Conservation (phyloP, 306 rosid genomes). For the Inga leiocalycina region DNA sequence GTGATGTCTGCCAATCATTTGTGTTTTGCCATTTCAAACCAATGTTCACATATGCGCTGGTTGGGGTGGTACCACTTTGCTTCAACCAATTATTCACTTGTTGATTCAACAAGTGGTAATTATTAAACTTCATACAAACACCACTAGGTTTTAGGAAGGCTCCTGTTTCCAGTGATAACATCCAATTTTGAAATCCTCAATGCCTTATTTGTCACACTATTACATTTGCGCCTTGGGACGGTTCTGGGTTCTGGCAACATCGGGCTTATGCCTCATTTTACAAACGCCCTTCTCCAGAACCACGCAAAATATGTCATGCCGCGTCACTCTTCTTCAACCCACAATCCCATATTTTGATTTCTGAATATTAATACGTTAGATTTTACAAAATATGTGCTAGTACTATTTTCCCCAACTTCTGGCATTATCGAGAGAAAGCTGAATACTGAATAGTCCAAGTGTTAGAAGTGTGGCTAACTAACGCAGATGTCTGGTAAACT, state of each 20-base stretch:
- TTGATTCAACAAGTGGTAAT: not conserved
- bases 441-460: not conserved
- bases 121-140: not conserved
- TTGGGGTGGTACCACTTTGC: not conserved
- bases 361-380: not conserved
- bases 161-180: not conserved
- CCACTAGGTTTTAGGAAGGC: not conserved
- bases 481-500: not conserved
- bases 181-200: not conserved
- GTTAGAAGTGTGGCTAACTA: not conserved
- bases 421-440: not conserved
- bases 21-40: constrained; percentile 6
- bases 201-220: not conserved
- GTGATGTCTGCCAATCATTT: constrained; percentile 13
- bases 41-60: not conserved
- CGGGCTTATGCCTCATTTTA: not conserved
- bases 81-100: not conserved
- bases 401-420: too few relatives aligned
- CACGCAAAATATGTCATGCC: not conserved
- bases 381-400: not conserved
- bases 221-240: not conserved
- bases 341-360: not conserved
- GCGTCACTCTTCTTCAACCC: not conserved
- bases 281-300: not conserved
- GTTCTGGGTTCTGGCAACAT: not conserved